Evolutionary conservation across 2,329 filamentous ascomycete genomes (phyloP), one percentile per base, ranked within the genome.

Genomic region (Botrytis elliptica): DNA sequence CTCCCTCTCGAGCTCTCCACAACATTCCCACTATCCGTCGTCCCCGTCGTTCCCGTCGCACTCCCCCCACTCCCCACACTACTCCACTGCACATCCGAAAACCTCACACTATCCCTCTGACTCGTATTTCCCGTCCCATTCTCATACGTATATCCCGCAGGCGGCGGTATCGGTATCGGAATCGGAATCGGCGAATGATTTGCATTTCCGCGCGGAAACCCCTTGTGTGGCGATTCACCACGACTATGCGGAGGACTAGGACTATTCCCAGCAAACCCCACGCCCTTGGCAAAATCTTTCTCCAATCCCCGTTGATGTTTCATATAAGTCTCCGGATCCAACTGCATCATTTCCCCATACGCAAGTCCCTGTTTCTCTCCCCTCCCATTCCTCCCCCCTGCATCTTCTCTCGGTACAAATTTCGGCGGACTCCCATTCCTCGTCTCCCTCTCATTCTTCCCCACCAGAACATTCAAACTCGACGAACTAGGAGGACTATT

Each of bases 31-130:
- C 59, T 71, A 25, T 71, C 69, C 44, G 33, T 52, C 44, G 42
- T 64, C 18, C 7, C 60, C 33, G 44, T 49, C 42, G 25, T 71
- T 10, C 33, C 29, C 9, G 42, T 65, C 25, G 42, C 33, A 33
- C 69, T 71, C 1, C 16, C 38, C 14, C 36, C 59, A 20, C 40
- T 63, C 33, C 69, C 42, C 6, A 22, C 29, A 49, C 57, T 71
- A 68, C 66, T 68, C 66, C 66, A 57, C 49, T 68, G 66, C 49
- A 68, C 66, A 57, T 68, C 38, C n/a, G 49, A 57, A 68, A 68
- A 68, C 69, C 22, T 65, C 40, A 49, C 55, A 40, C 69, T 29
- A 36, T 63, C 42, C 22, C 42, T 36, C 16, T 46, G 44, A 52
- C 69, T 64, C 6, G 38, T 16, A 57, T 40, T 68, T 8, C 66